These are phyloP conservation scores for Xylaria longipes DNA, from an alignment of 495 filamentous ascomycete species.

Conservation along the genomic window DNA sequence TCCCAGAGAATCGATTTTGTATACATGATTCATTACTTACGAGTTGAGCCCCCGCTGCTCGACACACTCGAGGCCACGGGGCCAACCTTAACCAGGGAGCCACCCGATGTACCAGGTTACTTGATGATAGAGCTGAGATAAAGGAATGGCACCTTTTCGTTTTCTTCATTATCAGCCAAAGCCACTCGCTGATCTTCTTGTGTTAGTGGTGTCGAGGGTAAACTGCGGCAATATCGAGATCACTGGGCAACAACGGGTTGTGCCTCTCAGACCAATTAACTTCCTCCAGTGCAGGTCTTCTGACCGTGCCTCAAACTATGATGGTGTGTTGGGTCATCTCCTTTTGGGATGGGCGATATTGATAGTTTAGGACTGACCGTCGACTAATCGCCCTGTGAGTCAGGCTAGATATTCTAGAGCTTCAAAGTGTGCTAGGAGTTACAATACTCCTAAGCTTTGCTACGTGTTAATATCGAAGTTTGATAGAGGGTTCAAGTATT, in stretches of 20 bases:
- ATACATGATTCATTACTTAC: neutral
- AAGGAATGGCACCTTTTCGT: neutral
- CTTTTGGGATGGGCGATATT: neutral
- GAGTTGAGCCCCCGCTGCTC: neutral
- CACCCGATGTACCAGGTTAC: neutral
- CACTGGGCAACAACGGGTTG: neutral
- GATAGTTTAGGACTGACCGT: neutral
- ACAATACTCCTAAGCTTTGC: neutral
- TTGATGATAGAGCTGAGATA: neutral
- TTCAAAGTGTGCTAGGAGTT: neutral
- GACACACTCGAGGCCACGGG: neutral
- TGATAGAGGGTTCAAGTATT: neutral
- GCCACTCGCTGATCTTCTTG: constrained; percentile 2
- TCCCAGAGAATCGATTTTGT: neutral
- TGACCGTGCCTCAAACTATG: neutral
- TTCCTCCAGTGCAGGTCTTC: too few species aligned
- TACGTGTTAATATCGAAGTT: neutral
- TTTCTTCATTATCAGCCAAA: neutral
- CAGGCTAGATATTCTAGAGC: neutral
- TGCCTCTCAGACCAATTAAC: neutral
- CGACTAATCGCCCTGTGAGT: neutral
- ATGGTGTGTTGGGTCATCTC: neutral
- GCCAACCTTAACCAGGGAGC: neutral
- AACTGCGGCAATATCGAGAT: neutral
- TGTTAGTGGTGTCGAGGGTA: neutral